Evolutionary conservation across 306 rosid genomes (phyloP).

Genomic region (Dryas octopetala): DNA sequence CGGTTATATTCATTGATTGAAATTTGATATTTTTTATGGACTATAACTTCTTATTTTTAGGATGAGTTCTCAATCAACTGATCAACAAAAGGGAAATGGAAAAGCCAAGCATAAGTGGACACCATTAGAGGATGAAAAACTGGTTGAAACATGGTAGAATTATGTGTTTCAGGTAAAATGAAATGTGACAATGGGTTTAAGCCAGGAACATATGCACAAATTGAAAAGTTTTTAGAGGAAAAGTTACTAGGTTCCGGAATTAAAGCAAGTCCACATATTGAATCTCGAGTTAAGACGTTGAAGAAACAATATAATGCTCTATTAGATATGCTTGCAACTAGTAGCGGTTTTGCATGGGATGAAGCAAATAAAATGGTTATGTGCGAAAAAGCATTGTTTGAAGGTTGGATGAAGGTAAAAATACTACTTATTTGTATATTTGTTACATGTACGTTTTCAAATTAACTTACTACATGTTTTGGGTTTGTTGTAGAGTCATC

Average conservation of each 20-base stretch:
- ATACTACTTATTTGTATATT: no score
- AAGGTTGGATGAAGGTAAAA: neutral
- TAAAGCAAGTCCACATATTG: neutral
- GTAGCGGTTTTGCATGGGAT: slow-evolving; percentile 12
- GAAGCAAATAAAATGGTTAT: neutral
- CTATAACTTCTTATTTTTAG: neutral
- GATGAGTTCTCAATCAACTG: neutral
- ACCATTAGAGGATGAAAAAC: neutral
- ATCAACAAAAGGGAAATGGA: neutral
- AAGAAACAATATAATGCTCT: neutral
- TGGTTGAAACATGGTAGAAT: neutral
- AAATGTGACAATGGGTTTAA: neutral
- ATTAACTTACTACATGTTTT: no score
- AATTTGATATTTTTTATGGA: no score
- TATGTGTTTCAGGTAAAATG: neutral
- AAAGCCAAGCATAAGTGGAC: neutral
- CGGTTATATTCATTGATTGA: no score
- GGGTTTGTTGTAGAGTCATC: no score
- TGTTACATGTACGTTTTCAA: no score
- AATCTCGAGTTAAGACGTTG: neutral
- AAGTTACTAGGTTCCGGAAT: neutral
- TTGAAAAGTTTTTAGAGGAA: neutral
- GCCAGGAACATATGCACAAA: neutral
- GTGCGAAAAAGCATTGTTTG: neutral
- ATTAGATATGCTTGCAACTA: neutral